Evolutionary conservation across 306 rosid species (phyloP).

Genomic region (Quercus wislizeni): DNA sequence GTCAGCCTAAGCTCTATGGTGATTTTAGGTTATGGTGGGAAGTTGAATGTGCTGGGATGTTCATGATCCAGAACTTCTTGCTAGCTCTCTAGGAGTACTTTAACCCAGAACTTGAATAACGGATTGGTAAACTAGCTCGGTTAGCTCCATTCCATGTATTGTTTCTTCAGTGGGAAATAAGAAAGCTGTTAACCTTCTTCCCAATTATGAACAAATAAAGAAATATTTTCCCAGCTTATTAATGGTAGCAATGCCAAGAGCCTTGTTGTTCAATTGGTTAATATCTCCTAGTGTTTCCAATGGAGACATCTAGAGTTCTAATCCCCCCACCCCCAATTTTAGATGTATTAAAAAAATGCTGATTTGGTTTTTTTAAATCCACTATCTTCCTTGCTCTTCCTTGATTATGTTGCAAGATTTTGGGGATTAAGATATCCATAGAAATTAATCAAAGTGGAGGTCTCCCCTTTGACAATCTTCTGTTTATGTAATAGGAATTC

Average conservation of each 20-base stretch:
- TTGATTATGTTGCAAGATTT: no score
- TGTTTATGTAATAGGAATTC: no score
- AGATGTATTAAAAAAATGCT: no score
- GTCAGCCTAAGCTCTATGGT: not conserved
- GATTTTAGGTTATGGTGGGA: not conserved
- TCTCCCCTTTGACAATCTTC: no score
- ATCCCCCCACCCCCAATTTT: no score
- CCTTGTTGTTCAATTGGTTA: no score
- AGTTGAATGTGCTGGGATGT: not conserved
- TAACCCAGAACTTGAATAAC: not conserved
- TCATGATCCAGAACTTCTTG: not conserved
- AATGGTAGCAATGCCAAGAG: no score
- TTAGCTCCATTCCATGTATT: not conserved
- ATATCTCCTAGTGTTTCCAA: no score
- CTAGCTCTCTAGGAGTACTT: not conserved
- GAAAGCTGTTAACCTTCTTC: not conserved
- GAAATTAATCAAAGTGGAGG: no score
- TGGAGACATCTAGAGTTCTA: no score
- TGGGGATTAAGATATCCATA: no score
- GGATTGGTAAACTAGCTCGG: not conserved
- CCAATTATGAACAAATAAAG: not conserved
- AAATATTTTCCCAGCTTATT: not conserved
- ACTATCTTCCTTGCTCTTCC: not conserved
- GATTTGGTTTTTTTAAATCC: not conserved
- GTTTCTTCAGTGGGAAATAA: not conserved